Base-by-base conservation (phyloP, 140 eudicot species). In the Bidens hawaiensis region DNA sequence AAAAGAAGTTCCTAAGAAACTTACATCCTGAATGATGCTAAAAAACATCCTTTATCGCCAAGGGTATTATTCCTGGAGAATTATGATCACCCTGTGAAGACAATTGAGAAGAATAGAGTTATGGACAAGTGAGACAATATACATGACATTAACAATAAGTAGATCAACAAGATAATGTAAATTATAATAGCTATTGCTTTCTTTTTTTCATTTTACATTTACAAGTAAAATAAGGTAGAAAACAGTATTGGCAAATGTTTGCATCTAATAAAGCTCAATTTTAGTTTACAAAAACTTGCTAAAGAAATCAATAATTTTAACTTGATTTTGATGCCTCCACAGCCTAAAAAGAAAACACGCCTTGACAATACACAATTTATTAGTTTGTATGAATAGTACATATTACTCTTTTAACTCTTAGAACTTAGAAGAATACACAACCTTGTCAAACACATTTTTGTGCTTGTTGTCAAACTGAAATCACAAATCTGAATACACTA, bases 11-110 rank as follows among this genome's bases (percentile, higher is more conserved):
- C 31, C 4, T 28, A 27, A 63, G 67, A 65, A 19, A 69, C 97
- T 78, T 83, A 94, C 99, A 75, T 94, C 99, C 74, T 94, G 99
- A 64, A 94, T 94, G 27, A 94, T 94, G 95, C 97, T 94, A 86
- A 94, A n/a, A 94, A 47, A 94, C 99, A 74, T 94, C 99, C 78
- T 88, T 88, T 78, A 94, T 94, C 12, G 99, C 99, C 86, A 94
- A 73, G 8, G 99, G 99, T 72, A 94, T 94, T 56, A 94, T 81
- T 48, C 99, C 99, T 50, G 97, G 99, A 79, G 86, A 83, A 74
- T 60, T 70, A 64, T 94, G 99, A 83, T 94, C 99, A 53, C 99
- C 99, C 99, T 94, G 94, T 41, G 63, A 79, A 79, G 46, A 25
- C 60, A 46, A 56, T 56, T 56, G 31, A 67, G 19, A 66, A 49